These are phyloP conservation scores for Hypoxylon sp. DNA, from an alignment of 2,329 filamentous ascomycete species.

Conservation along the genomic window DNA sequence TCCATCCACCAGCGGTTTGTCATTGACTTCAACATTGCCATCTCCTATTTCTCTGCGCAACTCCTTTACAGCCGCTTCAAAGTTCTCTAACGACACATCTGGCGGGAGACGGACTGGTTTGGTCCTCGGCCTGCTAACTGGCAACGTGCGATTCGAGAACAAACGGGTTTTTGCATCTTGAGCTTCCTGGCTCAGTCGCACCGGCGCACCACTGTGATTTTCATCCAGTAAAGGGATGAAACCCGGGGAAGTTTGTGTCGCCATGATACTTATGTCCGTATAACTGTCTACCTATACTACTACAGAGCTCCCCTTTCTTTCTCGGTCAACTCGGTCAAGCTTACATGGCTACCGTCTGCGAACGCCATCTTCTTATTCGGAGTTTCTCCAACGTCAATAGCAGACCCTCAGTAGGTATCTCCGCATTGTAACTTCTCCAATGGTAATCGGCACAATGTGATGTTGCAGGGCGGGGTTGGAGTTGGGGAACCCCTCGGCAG, in stretches of 20 bases:
- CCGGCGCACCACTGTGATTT: conserved; percentile 50
- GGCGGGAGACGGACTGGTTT: conserved; percentile 50
- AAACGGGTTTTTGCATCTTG: conserved; percentile 43
- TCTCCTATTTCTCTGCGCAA: conserved; percentile 50
- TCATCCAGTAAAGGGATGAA: conserved; percentile 45
- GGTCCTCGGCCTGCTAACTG: conserved; percentile 41
- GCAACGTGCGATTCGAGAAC: conserved; percentile 47
- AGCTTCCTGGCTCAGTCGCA: conserved; percentile 48
- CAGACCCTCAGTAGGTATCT: conserved; percentile 1
- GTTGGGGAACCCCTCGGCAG: conserved; percentile 43
- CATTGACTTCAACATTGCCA: conserved; percentile 44
- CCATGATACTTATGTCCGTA: conserved; percentile 20
- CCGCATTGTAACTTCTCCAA: conserved; percentile 24
- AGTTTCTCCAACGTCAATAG: conserved; percentile 16
- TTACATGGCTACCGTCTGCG: conserved; percentile 7
- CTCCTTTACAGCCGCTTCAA: conserved; percentile 54
- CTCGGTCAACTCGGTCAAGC: not conserved
- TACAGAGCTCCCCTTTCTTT: conserved; percentile 3
- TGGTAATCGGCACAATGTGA: conserved; percentile 16
- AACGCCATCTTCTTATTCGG: conserved; percentile 28
- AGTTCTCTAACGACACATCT: conserved; percentile 46
- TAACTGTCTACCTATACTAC: not conserved
- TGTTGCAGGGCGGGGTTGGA: conserved; percentile 40
- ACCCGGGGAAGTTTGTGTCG: conserved; percentile 18
- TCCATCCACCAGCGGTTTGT: conserved; percentile 41